phyloP scores from a whole-genome alignment of 164 flowering plant genomes.

The Malania oleifera region DNA sequence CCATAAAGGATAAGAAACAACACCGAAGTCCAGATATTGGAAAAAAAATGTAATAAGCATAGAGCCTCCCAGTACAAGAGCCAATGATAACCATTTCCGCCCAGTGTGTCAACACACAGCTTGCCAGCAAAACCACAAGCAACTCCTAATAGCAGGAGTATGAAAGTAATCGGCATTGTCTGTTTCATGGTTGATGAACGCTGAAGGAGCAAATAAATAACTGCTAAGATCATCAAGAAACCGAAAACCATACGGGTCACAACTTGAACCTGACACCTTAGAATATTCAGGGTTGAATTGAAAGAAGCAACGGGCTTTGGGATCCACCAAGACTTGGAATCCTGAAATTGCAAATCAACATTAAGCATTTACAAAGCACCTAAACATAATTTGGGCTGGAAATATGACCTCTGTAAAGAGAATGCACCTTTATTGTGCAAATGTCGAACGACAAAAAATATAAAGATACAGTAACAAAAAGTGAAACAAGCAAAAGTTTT shows the following conservation, averaged over 20 bases:
- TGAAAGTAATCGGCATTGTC: slow-evolving; percentile 78
- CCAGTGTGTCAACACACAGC: slow-evolving; percentile 79
- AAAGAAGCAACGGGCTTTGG: slow-evolving; percentile 59
- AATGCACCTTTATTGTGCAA: too few relatives aligned
- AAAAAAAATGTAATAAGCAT: slow-evolving; percentile 66
- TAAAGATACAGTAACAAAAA: too few relatives aligned
- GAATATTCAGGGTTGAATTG: slow-evolving; percentile 35
- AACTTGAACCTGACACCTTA: slow-evolving; percentile 59
- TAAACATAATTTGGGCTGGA: neutral
- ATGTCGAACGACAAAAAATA: too few relatives aligned
- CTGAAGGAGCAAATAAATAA: slow-evolving; percentile 59
- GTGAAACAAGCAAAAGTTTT: too few relatives aligned
- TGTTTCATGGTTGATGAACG: slow-evolving; percentile 55
- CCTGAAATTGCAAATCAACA: slow-evolving; percentile 33
- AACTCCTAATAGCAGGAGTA: slow-evolving; percentile 64
- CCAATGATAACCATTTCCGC: slow-evolving; percentile 82
- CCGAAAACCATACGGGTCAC: slow-evolving; percentile 72
- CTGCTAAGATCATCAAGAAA: slow-evolving; percentile 43
- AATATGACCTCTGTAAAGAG: too few relatives aligned
- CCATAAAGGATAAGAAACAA: slow-evolving; percentile 62
- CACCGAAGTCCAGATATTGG: slow-evolving; percentile 37
- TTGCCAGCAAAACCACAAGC: slow-evolving; percentile 76
- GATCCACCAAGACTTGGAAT: slow-evolving; percentile 72
- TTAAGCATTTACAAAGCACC: neutral
- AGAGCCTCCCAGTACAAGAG: slow-evolving; percentile 67